phyloP scores from a whole-genome alignment of 2,329 filamentous ascomycete genomes.

The Penicillium sp. region DNA sequence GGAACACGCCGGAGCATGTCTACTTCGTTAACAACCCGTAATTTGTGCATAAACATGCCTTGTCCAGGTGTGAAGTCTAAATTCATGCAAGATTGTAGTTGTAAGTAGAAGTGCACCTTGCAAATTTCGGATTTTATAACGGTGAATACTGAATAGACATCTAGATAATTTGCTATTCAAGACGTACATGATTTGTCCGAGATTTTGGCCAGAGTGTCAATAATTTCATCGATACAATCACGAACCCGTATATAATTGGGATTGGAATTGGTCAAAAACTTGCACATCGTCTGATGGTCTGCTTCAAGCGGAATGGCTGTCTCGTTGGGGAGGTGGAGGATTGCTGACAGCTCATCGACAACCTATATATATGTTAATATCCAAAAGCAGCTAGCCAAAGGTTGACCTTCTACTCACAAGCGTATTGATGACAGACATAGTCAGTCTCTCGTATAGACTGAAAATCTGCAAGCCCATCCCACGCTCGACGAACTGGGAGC shows the following conservation, averaged over 20 bases:
- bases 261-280: background rate
- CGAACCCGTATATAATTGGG: background rate
- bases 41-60: background rate
- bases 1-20: background rate
- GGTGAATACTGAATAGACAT: too few species aligned
- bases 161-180: too few species aligned
- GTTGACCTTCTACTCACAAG: too few species aligned
- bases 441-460: background rate
- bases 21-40: background rate
- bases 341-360: background rate
- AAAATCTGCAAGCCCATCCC: background rate
- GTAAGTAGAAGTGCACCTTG: too few species aligned
- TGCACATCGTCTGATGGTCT: constrained; percentile 1
- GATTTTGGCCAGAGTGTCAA: background rate
- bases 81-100: background rate
- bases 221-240: background rate
- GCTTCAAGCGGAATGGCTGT: background rate
- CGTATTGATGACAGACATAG: background rate
- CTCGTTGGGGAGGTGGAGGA: background rate
- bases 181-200: background rate
- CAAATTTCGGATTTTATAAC: too few species aligned
- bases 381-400: too few species aligned
- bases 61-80: background rate
- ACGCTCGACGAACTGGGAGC: background rate
- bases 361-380: too few species aligned